Evolutionary conservation across 331 rosid genomes (phyloP), one percentile per base, ranked within the genome.

Genomic region (Pyrus hybrid): DNA sequence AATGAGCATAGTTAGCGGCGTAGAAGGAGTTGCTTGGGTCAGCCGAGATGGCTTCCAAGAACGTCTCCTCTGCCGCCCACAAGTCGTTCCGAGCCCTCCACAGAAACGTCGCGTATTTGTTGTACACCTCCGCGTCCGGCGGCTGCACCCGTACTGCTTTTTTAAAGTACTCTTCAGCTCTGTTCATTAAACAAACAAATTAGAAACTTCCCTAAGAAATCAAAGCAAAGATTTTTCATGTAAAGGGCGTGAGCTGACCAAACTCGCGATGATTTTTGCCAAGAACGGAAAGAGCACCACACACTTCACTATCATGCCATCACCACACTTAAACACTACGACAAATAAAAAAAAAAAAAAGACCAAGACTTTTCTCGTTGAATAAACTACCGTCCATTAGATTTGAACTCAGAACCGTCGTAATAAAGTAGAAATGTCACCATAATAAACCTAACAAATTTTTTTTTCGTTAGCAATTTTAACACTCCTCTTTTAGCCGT

Each of bases 91-190:
- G 85, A 53, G 56, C 93, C 49, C 78, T 88, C 99, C 99, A 95
- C 2, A 92, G 76, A 63, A 92, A 95, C 5, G 90, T 80, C 3
- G 97, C 99, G 81, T 92, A 95, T 74, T 95, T 95, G 51, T 64
- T 88, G 64, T 66, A 89, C 0, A 97, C 93, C 78, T 91, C 98
- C 3, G 97, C 96, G 26, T 95, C 99, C 6, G 83, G 47, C 47
- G 96, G 89, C n/a, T 87, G 88, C 41, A 76, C 87, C 53, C 47
- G 76, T 20, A 80, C 81, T 0, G 99, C 99, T 74, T 74, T 87
- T 82, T 92, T 92, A 77, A 90, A 95, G 82, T 84, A 90, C 72
- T 87, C 97, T 26, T 95, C 99, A n/a, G 99, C 97, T 73, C 99
- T 95, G 96, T 71, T 70, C 23, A 57, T 72, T 11, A 45, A 43